Percentiles rank a stretch among this genome's conserved stretches.
Evolutionary conservation across 768 basidiomycete genomes (phyloP).

Genomic region (Kwoniella europaea): DNA sequence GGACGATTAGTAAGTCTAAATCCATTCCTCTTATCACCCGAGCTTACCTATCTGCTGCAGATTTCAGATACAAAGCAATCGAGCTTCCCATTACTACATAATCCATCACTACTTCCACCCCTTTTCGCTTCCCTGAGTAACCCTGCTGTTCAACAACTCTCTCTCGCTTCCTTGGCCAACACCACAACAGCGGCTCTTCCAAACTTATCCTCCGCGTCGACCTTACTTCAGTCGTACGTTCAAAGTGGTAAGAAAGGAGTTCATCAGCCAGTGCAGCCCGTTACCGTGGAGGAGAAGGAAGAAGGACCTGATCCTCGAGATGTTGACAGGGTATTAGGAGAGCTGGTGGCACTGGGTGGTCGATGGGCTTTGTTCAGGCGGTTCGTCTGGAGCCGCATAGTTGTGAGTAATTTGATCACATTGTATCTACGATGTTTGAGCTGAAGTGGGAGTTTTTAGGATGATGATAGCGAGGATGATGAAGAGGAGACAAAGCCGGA

Average conservation of each 20-base stretch:
- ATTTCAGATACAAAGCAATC: constrained; percentile 58
- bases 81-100: constrained; percentile 46
- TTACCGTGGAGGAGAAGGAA: constrained; percentile 38
- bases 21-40: not conserved
- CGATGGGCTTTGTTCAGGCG: constrained; percentile 89
- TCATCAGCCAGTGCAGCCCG: constrained; percentile 18
- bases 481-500: not conserved
- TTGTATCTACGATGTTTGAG: too few relatives aligned
- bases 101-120: constrained; percentile 46
- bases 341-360: constrained; percentile 85
- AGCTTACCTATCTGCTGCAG: constrained; percentile 33
- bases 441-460: constrained; percentile 22
- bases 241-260: constrained; percentile 39
- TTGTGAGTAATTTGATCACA: constrained; percentile 60
- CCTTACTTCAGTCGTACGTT: constrained; percentile 52
- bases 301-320: constrained; percentile 79
- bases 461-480: constrained; percentile 22
- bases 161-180: constrained; percentile 40
- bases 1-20: constrained; percentile 62
- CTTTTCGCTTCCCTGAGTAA: constrained; percentile 44
- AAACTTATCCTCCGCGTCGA: constrained; percentile 49
- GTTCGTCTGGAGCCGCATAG: constrained; percentile 77
- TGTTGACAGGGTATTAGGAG: constrained; percentile 85
- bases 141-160: constrained; percentile 34
- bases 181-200: constrained; percentile 47